Evolutionary conservation across 2,329 filamentous ascomycete species (phyloP).

Genomic region (Periglandula ipomoeae): DNA sequence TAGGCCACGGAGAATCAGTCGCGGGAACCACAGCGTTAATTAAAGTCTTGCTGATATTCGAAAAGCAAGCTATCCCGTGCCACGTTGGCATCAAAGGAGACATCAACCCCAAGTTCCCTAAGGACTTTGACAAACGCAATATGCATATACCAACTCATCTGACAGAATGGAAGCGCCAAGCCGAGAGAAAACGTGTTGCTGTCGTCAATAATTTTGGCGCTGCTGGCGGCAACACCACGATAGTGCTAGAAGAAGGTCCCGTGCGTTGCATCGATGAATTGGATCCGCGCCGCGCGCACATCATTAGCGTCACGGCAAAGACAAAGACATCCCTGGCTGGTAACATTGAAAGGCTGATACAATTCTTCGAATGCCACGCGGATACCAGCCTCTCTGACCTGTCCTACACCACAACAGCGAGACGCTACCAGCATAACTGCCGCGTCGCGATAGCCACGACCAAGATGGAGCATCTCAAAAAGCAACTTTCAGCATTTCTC

Average conservation of each 20-base stretch:
- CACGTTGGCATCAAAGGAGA: constrained; percentile 58
- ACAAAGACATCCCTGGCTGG: constrained; percentile 45
- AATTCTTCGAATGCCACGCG: constrained; percentile 42
- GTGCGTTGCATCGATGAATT: constrained; percentile 25
- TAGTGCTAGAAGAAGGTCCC: constrained; percentile 56
- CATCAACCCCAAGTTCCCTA: constrained; percentile 52
- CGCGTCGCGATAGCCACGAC: constrained; percentile 38
- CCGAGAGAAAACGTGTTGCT: constrained; percentile 34
- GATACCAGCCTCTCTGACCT: constrained; percentile 46
- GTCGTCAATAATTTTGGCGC: constrained; percentile 64
- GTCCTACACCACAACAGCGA: constrained; percentile 60
- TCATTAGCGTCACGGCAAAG: constrained; percentile 51
- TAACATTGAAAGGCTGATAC: constrained; percentile 47
- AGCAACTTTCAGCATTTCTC: not conserved
- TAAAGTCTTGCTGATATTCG: constrained; percentile 57
- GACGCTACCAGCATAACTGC: constrained; percentile 51
- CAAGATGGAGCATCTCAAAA: not conserved
- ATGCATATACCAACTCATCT: constrained; percentile 48
- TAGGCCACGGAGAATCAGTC: constrained; percentile 54
- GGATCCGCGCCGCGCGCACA: constrained; percentile 47
- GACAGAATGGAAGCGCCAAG: constrained; percentile 36
- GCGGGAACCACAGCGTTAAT: constrained; percentile 53
- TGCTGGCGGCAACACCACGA: constrained; percentile 61
- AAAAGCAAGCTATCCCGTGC: constrained; percentile 53
- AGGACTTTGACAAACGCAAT: constrained; percentile 46